Conservation (phyloP, 352 stramenopile species). For the Phytophthora pluvialis region DNA sequence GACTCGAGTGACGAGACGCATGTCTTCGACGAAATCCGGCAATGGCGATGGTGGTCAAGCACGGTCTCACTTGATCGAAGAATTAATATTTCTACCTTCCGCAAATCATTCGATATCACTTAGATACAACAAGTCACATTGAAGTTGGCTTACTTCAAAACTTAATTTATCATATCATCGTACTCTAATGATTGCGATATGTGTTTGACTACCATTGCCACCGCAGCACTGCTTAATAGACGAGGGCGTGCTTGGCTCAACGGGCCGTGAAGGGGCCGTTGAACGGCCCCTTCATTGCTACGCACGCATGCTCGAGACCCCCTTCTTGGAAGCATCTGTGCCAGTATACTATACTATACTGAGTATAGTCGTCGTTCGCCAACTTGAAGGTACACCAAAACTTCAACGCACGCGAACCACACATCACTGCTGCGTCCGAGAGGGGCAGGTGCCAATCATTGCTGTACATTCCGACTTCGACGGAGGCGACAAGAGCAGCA, state of each 20-base stretch:
- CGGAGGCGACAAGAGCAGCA: too few species aligned
- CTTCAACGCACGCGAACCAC: slow-evolving; percentile 5
- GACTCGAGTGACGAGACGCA: too few species aligned
- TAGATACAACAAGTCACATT: not conserved
- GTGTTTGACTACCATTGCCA: too few species aligned
- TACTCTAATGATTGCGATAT: not conserved
- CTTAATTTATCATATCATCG: not conserved
- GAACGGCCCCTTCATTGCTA: not conserved
- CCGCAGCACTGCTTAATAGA: too few species aligned
- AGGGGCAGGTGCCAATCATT: not conserved
- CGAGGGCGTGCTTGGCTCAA: too few species aligned
- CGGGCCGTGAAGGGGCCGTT: too few species aligned
- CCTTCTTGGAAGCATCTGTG: slow-evolving; percentile 7
- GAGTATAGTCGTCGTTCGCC: not conserved
- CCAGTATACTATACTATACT: too few species aligned
- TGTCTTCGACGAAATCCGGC: not conserved
- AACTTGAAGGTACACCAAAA: slow-evolving; percentile 7
- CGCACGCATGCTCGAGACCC: too few species aligned
- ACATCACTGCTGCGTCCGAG: slow-evolving; percentile 5
- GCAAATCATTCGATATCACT: slow-evolving; percentile 1
- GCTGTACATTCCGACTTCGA: not conserved
- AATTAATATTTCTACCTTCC: slow-evolving; percentile 1
- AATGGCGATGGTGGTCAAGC: slow-evolving; percentile 5
- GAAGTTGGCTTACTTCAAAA: not conserved
- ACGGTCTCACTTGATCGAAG: not conserved